These are phyloP conservation scores for Ceratopteris richardii DNA, from an alignment of 75 land plant genomes.

Conservation along the genomic window DNA sequence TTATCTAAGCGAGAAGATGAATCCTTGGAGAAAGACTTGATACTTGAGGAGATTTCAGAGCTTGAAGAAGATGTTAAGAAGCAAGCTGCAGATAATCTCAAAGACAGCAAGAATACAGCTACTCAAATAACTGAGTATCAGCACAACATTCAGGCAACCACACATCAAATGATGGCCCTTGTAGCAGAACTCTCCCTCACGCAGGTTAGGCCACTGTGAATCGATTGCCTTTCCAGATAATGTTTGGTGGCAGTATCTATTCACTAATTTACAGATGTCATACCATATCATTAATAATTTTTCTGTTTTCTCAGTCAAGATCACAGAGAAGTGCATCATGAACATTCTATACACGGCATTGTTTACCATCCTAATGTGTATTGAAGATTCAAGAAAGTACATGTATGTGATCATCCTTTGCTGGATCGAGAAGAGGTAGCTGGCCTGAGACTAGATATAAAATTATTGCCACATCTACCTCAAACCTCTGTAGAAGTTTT, in stretches of 20 bases:
- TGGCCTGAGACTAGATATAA: no score
- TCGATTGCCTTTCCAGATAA: not conserved
- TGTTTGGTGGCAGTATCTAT: not conserved
- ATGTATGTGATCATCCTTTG: no score
- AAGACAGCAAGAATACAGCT: constrained; percentile 3
- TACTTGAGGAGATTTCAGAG: constrained; percentile 29
- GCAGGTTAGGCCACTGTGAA: constrained; percentile 12
- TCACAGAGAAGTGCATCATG: no score
- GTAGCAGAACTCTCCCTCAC: constrained; percentile 31
- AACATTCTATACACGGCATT: no score
- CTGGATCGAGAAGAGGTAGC: no score
- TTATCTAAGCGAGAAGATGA: constrained; percentile 22
- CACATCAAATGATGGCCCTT: constrained; percentile 24
- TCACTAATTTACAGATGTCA: no score
- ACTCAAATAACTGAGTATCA: constrained; percentile 8
- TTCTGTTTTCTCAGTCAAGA: no score
- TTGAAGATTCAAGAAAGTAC: no score
- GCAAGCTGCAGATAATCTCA: constrained; percentile 13
- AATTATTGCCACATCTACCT: no score
- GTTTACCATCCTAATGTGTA: no score
- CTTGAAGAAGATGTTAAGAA: constrained; percentile 16
- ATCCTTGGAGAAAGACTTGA: constrained; percentile 24
- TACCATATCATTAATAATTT: no score
- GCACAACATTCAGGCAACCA: constrained; percentile 3
- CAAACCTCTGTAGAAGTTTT: no score